phyloP scores from a whole-genome alignment of 176 grass and related monocot genomes.

The Juncus effusus region DNA sequence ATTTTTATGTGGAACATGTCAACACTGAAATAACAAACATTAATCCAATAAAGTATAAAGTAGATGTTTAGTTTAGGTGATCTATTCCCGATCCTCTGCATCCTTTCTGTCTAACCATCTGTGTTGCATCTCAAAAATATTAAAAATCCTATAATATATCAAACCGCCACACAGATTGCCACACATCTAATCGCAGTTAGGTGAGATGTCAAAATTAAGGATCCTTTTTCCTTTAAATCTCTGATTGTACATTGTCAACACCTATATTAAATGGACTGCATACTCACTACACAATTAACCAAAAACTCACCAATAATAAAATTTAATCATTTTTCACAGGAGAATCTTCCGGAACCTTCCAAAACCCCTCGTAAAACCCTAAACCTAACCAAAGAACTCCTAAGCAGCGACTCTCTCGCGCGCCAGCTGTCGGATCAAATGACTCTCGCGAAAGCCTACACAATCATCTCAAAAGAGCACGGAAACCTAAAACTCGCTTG shows the following conservation, averaged over 20 bases:
- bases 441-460: slow-evolving; percentile 93
- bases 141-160: background rate
- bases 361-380: slow-evolving; percentile 41
- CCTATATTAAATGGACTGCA: too few relatives aligned
- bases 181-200: slow-evolving; percentile 14
- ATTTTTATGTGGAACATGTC: slow-evolving; percentile 15
- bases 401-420: slow-evolving; percentile 89
- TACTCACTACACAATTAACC: too few relatives aligned
- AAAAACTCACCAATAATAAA: too few relatives aligned
- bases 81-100: background rate
- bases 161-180: background rate
- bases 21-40: slow-evolving; percentile 13
- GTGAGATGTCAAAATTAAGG: slow-evolving; percentile 26
- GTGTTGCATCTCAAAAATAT: slow-evolving; percentile 7
- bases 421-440: slow-evolving; percentile 93
- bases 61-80: background rate
- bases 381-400: slow-evolving; percentile 90
- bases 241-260: too few relatives aligned
- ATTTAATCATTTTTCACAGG: too few relatives aligned
- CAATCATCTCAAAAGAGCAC: slow-evolving; percentile 93
- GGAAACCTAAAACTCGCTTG: slow-evolving; percentile 85
- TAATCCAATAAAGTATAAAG: slow-evolving; percentile 14
- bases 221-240: too few relatives aligned
- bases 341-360: too few relatives aligned
- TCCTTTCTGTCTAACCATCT: slow-evolving; percentile 8